Base-by-base conservation (phyloP, 1,284 basidiomycete species). In the Malassezia arunalokei region DNA sequence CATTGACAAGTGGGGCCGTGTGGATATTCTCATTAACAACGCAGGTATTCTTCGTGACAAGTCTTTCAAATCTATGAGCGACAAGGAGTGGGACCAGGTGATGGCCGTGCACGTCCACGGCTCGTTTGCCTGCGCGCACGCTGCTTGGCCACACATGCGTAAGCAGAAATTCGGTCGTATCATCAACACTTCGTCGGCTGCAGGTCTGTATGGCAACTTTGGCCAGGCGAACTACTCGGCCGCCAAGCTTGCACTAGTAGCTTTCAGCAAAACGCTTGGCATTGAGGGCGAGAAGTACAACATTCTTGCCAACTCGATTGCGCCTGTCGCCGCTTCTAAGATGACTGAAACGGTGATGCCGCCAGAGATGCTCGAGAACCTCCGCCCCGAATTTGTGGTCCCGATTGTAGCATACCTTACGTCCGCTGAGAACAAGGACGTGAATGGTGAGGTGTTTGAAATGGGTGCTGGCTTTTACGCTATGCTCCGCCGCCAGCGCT, bases 271-370 rank as follows among this genome's bases (percentile, higher is more conserved):
- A 74, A 90, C 92, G 2, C 81, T 99, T 27, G 88, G 60, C 43
- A 63, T 64, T 42, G 88, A 95, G 75, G 91, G 91, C 42, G 83
- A 79, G 43, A 94, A 95, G 76, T 94, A 96, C 76, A 83, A 84
- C 72, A 96, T 99, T 73, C 82, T 83, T 66, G 81, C 84, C 12
- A 86, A 85, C 60, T 85, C 80, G 20, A 86, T 99, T 61, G 91
- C 87, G 6, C 94, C 92, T 6, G 86, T 92, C 63, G 90, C 90
- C 28, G 90, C 90, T 0, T 91, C 88, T 5, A 82, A 83, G 29
- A 92, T 95, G 87, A 91, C 88, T 3, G 88, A 84, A 65, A 92
- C 89, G 0, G 78, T 95, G 69, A 89, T 96, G 86, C 89, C 92
- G 12, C 86, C 87, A n/a, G 92, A 98, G 60, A 85, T 96, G 81